Evolutionary conservation across 108 stramenopile species (phyloP), one percentile per base, ranked within the genome.

Genomic region (Stephanodiscus triporus): DNA sequence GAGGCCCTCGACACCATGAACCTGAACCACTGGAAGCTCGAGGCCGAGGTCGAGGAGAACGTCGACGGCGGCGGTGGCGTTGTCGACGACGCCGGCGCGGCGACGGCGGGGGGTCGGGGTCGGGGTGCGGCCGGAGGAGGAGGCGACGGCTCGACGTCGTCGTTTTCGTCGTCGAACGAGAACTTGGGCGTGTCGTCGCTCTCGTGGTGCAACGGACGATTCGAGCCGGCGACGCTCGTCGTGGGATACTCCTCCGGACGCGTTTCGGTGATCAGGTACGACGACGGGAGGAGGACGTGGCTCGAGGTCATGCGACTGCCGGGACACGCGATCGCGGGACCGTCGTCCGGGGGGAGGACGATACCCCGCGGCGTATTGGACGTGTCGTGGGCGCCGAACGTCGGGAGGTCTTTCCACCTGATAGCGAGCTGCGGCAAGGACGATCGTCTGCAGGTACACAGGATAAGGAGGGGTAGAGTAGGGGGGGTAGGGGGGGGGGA

Each of bases 381-480:
- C 79, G 93, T 98, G 16, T 90, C 89, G 26, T 98, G 97, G 97
- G 96, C 97, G 30, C 95, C 97, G 20, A 94, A 95, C 73, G 92
- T 98, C 11, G 97, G 97, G 34, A 80, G 97, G 29, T 80, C 86
- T 16, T 96, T 79, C 80, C 97, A 98, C 75, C 90, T 87, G 63
- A 94, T 98, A 75, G 89, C 96, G 76, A 53, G 66, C 60, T 55
- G 87, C 81, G 72, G 90, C 72, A 79, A 86, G 81, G 81, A 83
- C 59, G 65, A 70, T 59, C 54, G 50, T 6, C 74, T 85, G 43
- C 67, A 53, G 49, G 77, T 85, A 10, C 85, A 83, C 58, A 40
- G 77, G 59, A 49, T 85, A 9, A 79, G 69, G 36, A 65, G 78
- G 55, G 72, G 72, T 20, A 80, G 47, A 22, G 53, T 60, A 43